Percentiles rank a stretch among this genome's conserved stretches.
phyloP scores from a whole-genome alignment of 306 rosid species.

The Canavalia ensiformis region DNA sequence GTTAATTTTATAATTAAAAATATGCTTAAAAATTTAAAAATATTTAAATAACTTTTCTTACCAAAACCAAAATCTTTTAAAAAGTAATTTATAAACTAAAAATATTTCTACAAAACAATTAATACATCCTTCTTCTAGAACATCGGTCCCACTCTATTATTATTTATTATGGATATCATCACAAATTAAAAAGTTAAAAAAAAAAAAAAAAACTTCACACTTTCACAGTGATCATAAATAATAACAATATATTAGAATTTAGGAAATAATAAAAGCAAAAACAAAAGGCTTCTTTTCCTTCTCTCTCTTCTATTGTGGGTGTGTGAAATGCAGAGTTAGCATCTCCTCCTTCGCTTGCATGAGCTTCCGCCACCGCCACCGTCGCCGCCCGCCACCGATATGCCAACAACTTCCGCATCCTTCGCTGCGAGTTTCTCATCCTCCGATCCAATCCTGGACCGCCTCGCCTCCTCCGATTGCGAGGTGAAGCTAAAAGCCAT shows the following conservation, averaged over 20 bases:
- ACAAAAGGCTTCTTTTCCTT: not conserved
- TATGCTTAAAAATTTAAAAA: too few relatives aligned
- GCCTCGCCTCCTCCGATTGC: slow-evolving; percentile 69
- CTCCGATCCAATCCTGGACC: slow-evolving; percentile 71
- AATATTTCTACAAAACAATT: too few relatives aligned
- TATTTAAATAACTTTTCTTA: too few relatives aligned
- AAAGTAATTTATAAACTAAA: too few relatives aligned
- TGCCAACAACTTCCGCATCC: slow-evolving; percentile 68
- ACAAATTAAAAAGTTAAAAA: too few relatives aligned
- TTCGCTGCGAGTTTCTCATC: slow-evolving; percentile 49
- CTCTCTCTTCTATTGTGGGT: slow-evolving; percentile 23
- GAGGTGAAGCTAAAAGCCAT: slow-evolving; percentile 81
- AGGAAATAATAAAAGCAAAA: not conserved
- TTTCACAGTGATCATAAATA: too few relatives aligned
- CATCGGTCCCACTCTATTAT: too few relatives aligned
- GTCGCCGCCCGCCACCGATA: slow-evolving; percentile 45
- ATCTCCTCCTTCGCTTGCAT: slow-evolving; percentile 51
- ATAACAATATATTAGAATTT: not conserved
- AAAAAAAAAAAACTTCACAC: too few relatives aligned
- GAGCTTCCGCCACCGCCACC: slow-evolving; percentile 56
- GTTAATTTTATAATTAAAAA: too few relatives aligned
- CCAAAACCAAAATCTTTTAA: too few relatives aligned
- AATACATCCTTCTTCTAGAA: too few relatives aligned
- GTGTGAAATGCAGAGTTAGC: slow-evolving; percentile 37
- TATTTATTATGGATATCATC: too few relatives aligned